Conservation (phyloP, 1,284 basidiomycete species). For the Apiotrichum mycotoxinovorans region DNA sequence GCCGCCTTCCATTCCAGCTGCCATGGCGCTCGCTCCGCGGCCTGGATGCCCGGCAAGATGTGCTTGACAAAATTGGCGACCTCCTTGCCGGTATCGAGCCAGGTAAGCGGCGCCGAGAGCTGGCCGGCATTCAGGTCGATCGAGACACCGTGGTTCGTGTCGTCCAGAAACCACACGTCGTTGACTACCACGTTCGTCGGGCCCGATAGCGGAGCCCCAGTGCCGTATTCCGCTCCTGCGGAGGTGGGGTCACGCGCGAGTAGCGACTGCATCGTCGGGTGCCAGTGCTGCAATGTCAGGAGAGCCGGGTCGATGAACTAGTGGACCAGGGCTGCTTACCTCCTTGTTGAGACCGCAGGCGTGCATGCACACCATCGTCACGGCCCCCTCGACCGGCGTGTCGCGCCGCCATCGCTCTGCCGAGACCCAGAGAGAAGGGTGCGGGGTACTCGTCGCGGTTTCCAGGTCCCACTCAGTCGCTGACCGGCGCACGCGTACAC, state of each 20-base stretch:
- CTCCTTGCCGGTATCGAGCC: constrained; percentile 50
- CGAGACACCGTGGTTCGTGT: constrained; percentile 71
- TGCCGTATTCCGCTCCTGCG: neutral
- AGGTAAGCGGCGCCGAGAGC: constrained; percentile 48
- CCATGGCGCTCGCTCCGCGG: neutral
- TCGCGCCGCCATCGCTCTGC: constrained; percentile 26
- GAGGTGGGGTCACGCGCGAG: constrained; percentile 13
- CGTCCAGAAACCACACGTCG: constrained; percentile 76
- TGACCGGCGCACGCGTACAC: neutral
- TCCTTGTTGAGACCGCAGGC: constrained; percentile 82
- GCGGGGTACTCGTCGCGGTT: constrained; percentile 23
- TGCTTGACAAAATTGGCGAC: constrained; percentile 49
- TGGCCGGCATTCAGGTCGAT: constrained; percentile 61
- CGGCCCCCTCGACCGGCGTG: constrained; percentile 40
- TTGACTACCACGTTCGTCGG: constrained; percentile 51
- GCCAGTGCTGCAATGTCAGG: constrained; percentile 53
- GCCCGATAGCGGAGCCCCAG: neutral
- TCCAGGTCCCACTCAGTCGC: constrained; percentile 13
- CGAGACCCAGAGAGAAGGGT: constrained; percentile 46
- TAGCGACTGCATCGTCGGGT: constrained; percentile 58
- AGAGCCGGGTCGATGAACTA: constrained; percentile 50
- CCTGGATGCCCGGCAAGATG: constrained; percentile 43
- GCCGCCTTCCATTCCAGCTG: constrained; percentile 54
- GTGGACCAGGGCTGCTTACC: constrained; percentile 51
- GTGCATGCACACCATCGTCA: constrained; percentile 70